Evolutionary conservation across 1,284 basidiomycete species (phyloP), one percentile per base, ranked within the genome.

Genomic region (Naganishia sp.): DNA sequence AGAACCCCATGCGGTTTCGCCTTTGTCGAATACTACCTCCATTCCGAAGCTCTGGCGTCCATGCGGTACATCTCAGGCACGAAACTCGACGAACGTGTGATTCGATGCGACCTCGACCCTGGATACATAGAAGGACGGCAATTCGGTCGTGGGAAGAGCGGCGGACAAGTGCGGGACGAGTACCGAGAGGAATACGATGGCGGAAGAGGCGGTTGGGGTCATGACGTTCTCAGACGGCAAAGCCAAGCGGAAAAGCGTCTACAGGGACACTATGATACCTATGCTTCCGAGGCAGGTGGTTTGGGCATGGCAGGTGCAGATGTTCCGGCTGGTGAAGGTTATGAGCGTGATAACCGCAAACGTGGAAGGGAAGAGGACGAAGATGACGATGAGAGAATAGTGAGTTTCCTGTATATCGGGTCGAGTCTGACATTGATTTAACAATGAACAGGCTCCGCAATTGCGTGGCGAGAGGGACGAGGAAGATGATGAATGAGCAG

Each of bases 1-100:
- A 95, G 92, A 74, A 99, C 96, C 55, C 96, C 96, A 0, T 99
- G 96, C 77, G 96, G 96, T 0, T 99, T 99, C 79, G 97, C 95
- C 73, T 99, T 99, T 75, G 96, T 99, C 67, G 96, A 99, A 78
- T 99, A 93, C 79, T 99, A 98, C 79, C 92, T 92, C 10, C 94
- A 98, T 75, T 84, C 88, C 6, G 95, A 99, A 79, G 96, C 96
- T 18, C 84, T 97, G 33, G 90, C 93, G 52, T 90, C 90, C 71
- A 87, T 99, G 85, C 88, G 90, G 54, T 95, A 97, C 79, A 88
- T 99, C 69, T 93, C 90, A 57, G 95, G 95, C 16, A 96, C 95
- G 42, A 99, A 99, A 81, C 86, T 99, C n/a, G 96, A 99, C 80
- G 96, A 99, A 79, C 89, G 96, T 33, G 91, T 99, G 71, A 96